Conservation (phyloP, 2,329 filamentous ascomycete genomes). For the Cadophora luteo-olivacea region DNA sequence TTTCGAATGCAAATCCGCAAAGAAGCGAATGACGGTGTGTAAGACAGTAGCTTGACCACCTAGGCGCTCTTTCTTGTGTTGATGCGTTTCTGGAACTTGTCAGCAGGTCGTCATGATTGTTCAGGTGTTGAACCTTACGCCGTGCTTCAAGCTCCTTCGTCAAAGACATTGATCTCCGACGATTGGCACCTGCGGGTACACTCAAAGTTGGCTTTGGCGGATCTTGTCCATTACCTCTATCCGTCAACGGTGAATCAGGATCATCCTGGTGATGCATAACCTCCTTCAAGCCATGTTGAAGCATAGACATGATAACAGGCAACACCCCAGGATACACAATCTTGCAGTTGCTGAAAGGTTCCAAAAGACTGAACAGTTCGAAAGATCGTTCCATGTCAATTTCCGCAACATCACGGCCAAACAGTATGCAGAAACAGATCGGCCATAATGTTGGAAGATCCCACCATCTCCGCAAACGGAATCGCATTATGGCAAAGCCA, state of each 20-base stretch:
- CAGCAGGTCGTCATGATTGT: conserved; percentile 2
- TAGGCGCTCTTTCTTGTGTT: conserved; percentile 56
- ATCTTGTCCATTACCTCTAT: conserved; percentile 36
- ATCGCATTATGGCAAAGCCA: conserved; percentile 85
- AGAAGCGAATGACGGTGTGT: conserved; percentile 78
- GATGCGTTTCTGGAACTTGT: conserved; percentile 45
- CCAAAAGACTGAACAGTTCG: conserved; percentile 75
- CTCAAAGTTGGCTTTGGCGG: conserved; percentile 34
- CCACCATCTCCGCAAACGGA: conserved; percentile 88
- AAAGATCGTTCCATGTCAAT: conserved; percentile 77
- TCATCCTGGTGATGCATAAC: conserved; percentile 68
- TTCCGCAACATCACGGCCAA: conserved; percentile 79
- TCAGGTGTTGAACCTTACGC: conserved; percentile 49
- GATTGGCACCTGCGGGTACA: conserved; percentile 34
- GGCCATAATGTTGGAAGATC: conserved; percentile 84
- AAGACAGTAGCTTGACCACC: conserved; percentile 70
- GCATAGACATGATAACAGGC: conserved; percentile 82
- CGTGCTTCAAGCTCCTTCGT: conserved; percentile 62
- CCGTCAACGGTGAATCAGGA: conserved; percentile 57
- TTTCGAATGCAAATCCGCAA: conserved; percentile 78
- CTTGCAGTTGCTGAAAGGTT: conserved; percentile 72
- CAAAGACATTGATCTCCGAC: conserved; percentile 68
- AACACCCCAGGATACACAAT: conserved; percentile 81
- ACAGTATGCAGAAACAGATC: conserved; percentile 86
- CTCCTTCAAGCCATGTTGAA: conserved; percentile 82